These are phyloP conservation scores for Plasmopara halstedii DNA, from an alignment of 352 stramenopile genomes.

Conservation along the genomic window DNA sequence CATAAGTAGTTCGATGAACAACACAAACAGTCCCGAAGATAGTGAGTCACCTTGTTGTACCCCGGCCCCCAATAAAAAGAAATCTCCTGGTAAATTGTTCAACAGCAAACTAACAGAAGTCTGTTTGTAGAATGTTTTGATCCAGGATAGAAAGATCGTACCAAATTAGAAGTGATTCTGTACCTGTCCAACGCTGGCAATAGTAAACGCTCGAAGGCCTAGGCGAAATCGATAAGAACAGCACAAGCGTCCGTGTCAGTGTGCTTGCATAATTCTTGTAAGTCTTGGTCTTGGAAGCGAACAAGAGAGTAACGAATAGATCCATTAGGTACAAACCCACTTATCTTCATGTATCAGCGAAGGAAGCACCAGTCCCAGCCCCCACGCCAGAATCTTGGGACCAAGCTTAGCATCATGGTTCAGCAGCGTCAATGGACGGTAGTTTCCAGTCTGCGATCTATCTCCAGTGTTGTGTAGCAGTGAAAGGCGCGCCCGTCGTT, in stretches of 20 bases:
- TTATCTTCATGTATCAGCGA: slow-evolving; percentile 4
- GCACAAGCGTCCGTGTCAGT: neutral
- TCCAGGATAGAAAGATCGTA: slow-evolving; percentile 2
- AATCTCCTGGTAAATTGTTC: slow-evolving; percentile 2
- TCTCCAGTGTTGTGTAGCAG: slow-evolving; percentile 4
- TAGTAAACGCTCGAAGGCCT: slow-evolving; percentile 1
- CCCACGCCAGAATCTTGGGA: slow-evolving; percentile 1
- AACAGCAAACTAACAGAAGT: slow-evolving; percentile 4
- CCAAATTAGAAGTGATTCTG: slow-evolving; percentile 13
- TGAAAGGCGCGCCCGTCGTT: slow-evolving; percentile 4
- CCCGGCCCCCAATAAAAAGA: slow-evolving; percentile 3
- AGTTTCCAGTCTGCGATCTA: slow-evolving; percentile 2
- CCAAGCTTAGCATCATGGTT: slow-evolving; percentile 11
- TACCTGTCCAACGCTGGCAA: slow-evolving; percentile 1
- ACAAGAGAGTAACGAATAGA: slow-evolving; percentile 2
- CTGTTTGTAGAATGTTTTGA: slow-evolving; percentile 10
- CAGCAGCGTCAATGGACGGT: slow-evolving; percentile 7
- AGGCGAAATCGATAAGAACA: slow-evolving; percentile 5
- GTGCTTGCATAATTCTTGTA: neutral
- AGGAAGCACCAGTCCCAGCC: neutral
- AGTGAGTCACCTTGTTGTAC: slow-evolving; percentile 14
- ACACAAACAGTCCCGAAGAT: slow-evolving; percentile 10
- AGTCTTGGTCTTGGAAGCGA: slow-evolving; percentile 3
- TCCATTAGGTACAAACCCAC: slow-evolving; percentile 3
- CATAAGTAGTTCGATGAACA: slow-evolving; percentile 7